A percentile compares a stretch with the other conserved stretches of the same genome.
These are phyloP conservation scores for Leccinum pachyderme DNA, from an alignment of 1,284 basidiomycete species.

Conservation along the genomic window DNA sequence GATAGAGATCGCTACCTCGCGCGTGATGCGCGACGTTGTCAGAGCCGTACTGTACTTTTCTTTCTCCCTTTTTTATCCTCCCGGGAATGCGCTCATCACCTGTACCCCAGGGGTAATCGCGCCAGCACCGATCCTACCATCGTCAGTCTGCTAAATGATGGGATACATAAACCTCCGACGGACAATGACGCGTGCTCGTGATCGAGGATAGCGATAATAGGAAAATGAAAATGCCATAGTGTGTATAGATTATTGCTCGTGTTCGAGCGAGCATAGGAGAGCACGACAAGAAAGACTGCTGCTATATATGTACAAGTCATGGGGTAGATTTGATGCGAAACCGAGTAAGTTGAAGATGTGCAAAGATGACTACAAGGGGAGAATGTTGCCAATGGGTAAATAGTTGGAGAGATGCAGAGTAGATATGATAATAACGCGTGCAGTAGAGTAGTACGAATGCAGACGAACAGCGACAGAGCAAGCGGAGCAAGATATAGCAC, in stretches of 20 bases:
- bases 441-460: slow-evolving; percentile 27
- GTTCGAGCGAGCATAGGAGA: slow-evolving; percentile 22
- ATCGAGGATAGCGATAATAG: slow-evolving; percentile 18
- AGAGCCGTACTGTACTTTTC: slow-evolving; percentile 52
- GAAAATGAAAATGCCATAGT: slow-evolving; percentile 22
- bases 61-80: slow-evolving; percentile 17
- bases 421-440: slow-evolving; percentile 20
- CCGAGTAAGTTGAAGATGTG: slow-evolving; percentile 11
- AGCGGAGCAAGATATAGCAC: slow-evolving; percentile 10
- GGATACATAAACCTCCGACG: slow-evolving; percentile 30
- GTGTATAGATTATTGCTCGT: slow-evolving; percentile 30
- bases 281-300: slow-evolving; percentile 1
- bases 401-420: slow-evolving; percentile 12
- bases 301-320: slow-evolving; percentile 32
- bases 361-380: slow-evolving; percentile 24
- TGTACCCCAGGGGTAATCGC: slow-evolving; percentile 22
- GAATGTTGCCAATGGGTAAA: slow-evolving; percentile 24
- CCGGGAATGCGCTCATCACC: background rate
- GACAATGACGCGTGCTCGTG: slow-evolving; percentile 18
- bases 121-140: slow-evolving; percentile 21
- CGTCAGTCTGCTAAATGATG: slow-evolving; percentile 23
- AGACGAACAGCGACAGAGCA: slow-evolving; percentile 17
- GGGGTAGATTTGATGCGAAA: slow-evolving; percentile 25
- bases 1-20: slow-evolving; percentile 70
- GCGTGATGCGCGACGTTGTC: slow-evolving; percentile 65